Percentiles rank a stretch among this genome's conserved stretches.
phyloP scores from a whole-genome alignment of 805 yeast genomes.

The Saturnispora diversa region DNA sequence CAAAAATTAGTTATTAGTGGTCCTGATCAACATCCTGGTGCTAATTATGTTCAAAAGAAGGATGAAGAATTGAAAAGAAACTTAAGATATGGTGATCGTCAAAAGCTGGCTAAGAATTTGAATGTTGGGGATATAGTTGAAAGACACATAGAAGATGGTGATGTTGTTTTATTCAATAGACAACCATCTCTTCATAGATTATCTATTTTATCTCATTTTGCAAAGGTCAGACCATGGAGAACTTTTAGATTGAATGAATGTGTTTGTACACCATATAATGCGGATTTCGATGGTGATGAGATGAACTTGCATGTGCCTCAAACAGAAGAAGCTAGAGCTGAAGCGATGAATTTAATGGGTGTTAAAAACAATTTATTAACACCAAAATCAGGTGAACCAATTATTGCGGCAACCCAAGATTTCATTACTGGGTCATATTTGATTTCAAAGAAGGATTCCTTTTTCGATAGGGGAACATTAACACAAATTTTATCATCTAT shows the following conservation, averaged over 20 bases:
- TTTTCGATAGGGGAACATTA: slow-evolving; percentile 79
- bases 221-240: slow-evolving; percentile 95
- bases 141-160: slow-evolving; percentile 96
- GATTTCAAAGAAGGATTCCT: slow-evolving; percentile 88
- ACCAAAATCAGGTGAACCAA: slow-evolving; percentile 97
- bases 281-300: slow-evolving; percentile 99
- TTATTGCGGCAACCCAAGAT: slow-evolving; percentile 99
- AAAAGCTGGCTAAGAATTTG: slow-evolving; percentile 64
- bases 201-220: slow-evolving; percentile 91
- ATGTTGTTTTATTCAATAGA: slow-evolving; percentile 88
- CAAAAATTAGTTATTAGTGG: slow-evolving; percentile 73
- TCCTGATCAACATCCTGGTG: slow-evolving; percentile 90
- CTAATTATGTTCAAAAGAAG: slow-evolving; percentile 78
- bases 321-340: slow-evolving; percentile 92
- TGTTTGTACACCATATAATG: slow-evolving; percentile 98
- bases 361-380: slow-evolving; percentile 91
- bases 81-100: slow-evolving; percentile 79
- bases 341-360: slow-evolving; percentile 97
- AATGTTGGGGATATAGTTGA: slow-evolving; percentile 90
- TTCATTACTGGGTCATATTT: slow-evolving; percentile 94
- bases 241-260: slow-evolving; percentile 95
- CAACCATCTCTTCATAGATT: slow-evolving; percentile 96
- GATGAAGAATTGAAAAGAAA: slow-evolving; percentile 83
- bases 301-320: slow-evolving; percentile 99
- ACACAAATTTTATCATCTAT: slow-evolving; percentile 84